These are phyloP conservation scores for Lentinula novae-zelandiae DNA, from an alignment of 1,284 basidiomycete species.

Conservation along the genomic window DNA sequence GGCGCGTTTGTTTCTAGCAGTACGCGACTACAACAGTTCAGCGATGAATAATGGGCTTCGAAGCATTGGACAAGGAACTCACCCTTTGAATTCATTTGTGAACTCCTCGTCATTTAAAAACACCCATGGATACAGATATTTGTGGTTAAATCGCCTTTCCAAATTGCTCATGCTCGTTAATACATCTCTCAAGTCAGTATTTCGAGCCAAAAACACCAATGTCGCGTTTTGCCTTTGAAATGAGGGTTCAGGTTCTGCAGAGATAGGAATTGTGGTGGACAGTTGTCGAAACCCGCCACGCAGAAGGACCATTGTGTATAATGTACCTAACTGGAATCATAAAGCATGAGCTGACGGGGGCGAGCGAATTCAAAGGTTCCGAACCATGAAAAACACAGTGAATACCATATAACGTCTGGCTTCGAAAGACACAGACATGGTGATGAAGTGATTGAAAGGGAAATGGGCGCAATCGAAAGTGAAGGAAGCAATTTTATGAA, in stretches of 20 bases:
- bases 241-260: not conserved
- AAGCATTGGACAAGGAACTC: conserved; percentile 2
- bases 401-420: not conserved
- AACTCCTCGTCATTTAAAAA: conserved; percentile 62
- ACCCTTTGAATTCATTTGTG: conserved; percentile 53
- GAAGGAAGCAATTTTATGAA: not conserved
- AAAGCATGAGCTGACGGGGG: not conserved
- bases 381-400: not conserved
- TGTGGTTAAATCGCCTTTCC: conserved; percentile 48
- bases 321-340: not conserved
- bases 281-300: not conserved
- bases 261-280: not conserved
- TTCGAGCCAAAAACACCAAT: conserved; percentile 53
- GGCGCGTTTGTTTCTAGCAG: conserved; percentile 18
- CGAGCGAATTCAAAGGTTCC: not conserved
- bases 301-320: not conserved
- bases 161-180: conserved; percentile 37
- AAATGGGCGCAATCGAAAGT: not conserved
- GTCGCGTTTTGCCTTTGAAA: conserved; percentile 33
- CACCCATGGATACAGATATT: conserved; percentile 54
- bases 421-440: not conserved
- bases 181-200: conserved; percentile 50
- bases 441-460: not conserved
- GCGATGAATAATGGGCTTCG: not conserved
- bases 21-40: not conserved